These are phyloP conservation scores for Suillus occidentalis DNA, from an alignment of 768 basidiomycete genomes.

Conservation along the genomic window DNA sequence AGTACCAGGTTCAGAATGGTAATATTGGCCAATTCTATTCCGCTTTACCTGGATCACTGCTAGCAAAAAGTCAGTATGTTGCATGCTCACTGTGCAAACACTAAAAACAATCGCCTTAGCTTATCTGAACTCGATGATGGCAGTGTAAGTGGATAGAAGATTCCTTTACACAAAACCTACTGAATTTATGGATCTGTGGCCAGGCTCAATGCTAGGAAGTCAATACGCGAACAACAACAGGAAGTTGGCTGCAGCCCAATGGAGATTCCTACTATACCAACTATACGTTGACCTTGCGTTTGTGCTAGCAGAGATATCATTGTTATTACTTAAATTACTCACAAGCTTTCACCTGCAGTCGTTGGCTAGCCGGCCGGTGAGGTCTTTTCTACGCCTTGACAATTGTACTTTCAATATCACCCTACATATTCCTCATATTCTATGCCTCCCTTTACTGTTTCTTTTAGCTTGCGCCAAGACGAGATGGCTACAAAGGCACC, in stretches of 20 bases:
- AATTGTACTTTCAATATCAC: neutral
- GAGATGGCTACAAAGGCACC: neutral
- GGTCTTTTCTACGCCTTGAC: neutral
- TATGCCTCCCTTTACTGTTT: neutral
- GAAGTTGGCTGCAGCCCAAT: neutral
- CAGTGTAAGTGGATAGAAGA: conserved; percentile 19
- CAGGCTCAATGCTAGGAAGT: conserved; percentile 12
- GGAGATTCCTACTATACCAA: conserved; percentile 22
- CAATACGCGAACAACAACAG: conserved; percentile 17
- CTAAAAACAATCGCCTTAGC: conserved; percentile 8
- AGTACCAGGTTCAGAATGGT: conserved; percentile 19
- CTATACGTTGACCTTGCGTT: conserved; percentile 6
- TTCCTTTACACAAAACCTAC: neutral
- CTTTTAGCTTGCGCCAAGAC: neutral
- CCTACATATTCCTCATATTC: neutral
- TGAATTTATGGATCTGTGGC: neutral
- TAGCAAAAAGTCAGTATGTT: conserved; percentile 19
- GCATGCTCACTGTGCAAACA: neutral
- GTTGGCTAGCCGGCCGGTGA: neutral
- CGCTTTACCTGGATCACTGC: conserved; percentile 12
- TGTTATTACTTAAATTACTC: neutral
- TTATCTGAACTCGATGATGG: conserved; percentile 25
- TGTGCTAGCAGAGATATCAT: neutral
- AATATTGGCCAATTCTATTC: conserved; percentile 7
- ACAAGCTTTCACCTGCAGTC: neutral